Evolutionary conservation across 805 yeast species (phyloP), one percentile per base, ranked within the genome.

Genomic region (Ogataea populi-albae): DNA sequence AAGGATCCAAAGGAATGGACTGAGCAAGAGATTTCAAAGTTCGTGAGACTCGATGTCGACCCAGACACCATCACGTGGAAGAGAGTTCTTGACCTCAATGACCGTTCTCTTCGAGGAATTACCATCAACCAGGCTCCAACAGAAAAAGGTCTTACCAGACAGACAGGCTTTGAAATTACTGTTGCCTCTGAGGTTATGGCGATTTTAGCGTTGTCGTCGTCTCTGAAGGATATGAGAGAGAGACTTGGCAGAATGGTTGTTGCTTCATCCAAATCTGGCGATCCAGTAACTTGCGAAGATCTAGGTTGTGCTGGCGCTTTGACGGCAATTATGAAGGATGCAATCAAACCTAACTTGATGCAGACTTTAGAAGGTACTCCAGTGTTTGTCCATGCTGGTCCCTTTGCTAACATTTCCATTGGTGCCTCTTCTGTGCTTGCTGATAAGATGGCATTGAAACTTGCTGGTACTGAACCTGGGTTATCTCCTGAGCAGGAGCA

Each of bases 181-280:
- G 98, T 91, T 45, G 98, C 98, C 7, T 81, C 91, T 21, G 98
- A 91, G 68, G 76, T 88, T 49, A 91, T 91, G 98, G 97, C 98
- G 16, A 86, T 91, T 39, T 71, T 91, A 47, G 96, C 98, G 3
- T 70, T 91, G 35, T 77, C 94, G 6, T 79, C 77, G 35, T 77
- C 82, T 20, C 73, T 91, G 52, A 65, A 73, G 41, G 97, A 91
- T 61, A 75, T 91, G 84, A 76, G 96, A 59, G 75, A 75, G 50
- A 77, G 98, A 57, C 79, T 91, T 34, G 96, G 96, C 40, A 75
- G 73, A 39, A 83, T 91, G 68, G 96, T 91, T 31, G 86, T 91
- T 49, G 98, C 94, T 19, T 76, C 91, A 17, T 79, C 81, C 50
- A 68, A 61, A 41, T 59, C 73, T 7, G 94, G 94, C 38, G 81